A percentile compares a stretch with the other conserved stretches of the same genome.
These are phyloP conservation scores for Sphaerulina populicola DNA, from an alignment of 2,329 filamentous ascomycete genomes.

Conservation along the genomic window DNA sequence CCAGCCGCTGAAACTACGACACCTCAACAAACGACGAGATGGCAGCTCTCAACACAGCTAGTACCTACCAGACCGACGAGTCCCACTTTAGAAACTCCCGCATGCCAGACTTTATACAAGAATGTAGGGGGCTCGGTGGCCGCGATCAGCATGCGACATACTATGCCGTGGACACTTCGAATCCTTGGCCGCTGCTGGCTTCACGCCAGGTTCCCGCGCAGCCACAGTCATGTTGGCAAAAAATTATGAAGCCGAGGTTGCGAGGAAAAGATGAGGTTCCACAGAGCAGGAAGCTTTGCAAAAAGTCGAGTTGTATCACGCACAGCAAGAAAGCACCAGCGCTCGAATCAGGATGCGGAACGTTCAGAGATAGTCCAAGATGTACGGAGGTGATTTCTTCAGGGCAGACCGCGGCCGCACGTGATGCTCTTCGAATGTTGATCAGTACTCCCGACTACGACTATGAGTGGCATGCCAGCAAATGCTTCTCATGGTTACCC, in stretches of 20 bases:
- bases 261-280: not conserved
- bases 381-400: not conserved
- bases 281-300: not conserved
- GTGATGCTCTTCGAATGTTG: not conserved
- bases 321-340: not conserved
- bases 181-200: not conserved
- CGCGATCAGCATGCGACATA: not conserved
- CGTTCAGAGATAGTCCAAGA: not conserved
- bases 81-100: not conserved
- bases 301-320: not conserved
- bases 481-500: not conserved
- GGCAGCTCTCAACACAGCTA: not conserved
- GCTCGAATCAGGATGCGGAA: not conserved
- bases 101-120: not conserved
- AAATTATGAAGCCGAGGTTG: not conserved
- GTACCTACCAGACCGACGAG: not conserved
- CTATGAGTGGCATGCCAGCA: not conserved
- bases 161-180: not conserved
- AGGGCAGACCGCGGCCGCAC: not conserved
- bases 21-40: not conserved
- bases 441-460: not conserved
- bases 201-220: not conserved
- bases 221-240: not conserved
- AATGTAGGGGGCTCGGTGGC: not conserved
- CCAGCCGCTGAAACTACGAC: not conserved